phyloP scores from a whole-genome alignment of 73 alveolate genomes.

The Effrenium voratum region DNA sequence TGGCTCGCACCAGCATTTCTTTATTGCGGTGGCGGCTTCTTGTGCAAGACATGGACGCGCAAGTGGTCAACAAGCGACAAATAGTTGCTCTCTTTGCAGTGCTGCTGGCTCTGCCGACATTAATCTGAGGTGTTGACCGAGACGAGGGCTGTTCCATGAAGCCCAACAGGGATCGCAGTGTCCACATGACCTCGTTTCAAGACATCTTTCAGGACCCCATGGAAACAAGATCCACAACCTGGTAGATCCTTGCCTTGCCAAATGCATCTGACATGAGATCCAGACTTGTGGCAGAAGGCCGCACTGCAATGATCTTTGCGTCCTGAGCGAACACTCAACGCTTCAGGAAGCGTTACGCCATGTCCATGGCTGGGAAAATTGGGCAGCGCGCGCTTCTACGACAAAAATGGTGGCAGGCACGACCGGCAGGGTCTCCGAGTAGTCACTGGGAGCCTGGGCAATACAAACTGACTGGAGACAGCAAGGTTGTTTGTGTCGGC shows the following conservation, averaged over 20 bases:
- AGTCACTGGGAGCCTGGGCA: slow-evolving; percentile 83
- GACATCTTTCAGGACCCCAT: too few relatives aligned
- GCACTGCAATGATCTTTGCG: slow-evolving; percentile 71
- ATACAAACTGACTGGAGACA: background rate
- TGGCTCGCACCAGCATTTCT: too few relatives aligned
- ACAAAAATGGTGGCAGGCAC: slow-evolving; percentile 90
- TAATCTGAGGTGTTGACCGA: background rate
- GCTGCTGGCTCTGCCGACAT: background rate
- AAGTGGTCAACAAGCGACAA: too few relatives aligned
- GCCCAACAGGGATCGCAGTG: slow-evolving; percentile 75
- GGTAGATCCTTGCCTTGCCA: too few relatives aligned
- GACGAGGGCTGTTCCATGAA: slow-evolving; percentile 80
- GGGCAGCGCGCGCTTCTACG: slow-evolving; percentile 45
- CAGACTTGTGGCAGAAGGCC: slow-evolving; percentile 85
- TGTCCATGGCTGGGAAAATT: background rate
- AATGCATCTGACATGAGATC: too few relatives aligned
- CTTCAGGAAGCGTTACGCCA: background rate
- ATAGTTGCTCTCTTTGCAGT: too few relatives aligned
- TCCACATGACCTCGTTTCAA: slow-evolving; percentile 89
- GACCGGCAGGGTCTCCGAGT: slow-evolving; percentile 61
- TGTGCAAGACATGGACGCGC: too few relatives aligned
- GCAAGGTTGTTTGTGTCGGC: background rate
- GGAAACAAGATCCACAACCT: too few relatives aligned
- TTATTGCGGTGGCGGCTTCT: too few relatives aligned
- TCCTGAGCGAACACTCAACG: background rate